Evolutionary conservation across 805 yeast species (phyloP), one percentile per base, ranked within the genome.

Genomic region (Schwanniomyces vanrijiae): DNA sequence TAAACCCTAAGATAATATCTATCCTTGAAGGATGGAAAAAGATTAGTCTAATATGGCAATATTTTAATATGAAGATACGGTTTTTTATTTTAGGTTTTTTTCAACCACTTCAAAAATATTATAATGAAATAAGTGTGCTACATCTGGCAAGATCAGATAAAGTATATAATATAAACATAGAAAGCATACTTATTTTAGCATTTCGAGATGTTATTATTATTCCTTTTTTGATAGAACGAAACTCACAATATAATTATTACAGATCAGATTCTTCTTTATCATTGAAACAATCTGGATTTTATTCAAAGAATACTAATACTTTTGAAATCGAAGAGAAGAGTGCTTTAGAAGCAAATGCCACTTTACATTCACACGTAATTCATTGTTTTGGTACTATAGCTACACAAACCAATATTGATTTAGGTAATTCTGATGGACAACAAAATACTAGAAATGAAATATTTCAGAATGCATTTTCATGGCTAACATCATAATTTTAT

Each of bases 151-250:
- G 13, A 6, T 38, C 29, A 7, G 44, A 38, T 13, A 24, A 29
- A 20, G 22, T 18, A 6, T 18, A 42, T 5, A 51, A 49, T 10
- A 55, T 66, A 9, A 64, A 65, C 6, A 55, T 68, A 8, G 72
- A 68, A 43, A 56, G 47, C 20, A 49, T 60, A 3, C 44, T 68
- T 9, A 42, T 68, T 14, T 44, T 56, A 22, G 58, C 69, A 7
- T 68, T 65, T 43, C 55, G 68, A 33, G 66, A 66, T 34, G 52
- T 56, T 8, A 49, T 68, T 14, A 40, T 68, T 2, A 35, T 52
- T 2, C 71, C 73, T 2, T 51, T 57, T 25, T 49, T 67, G 9
- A 42, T 55, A 9, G 54, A 54, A 21, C 44, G 68, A 29, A 49
- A 47, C n/a, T 19, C 34, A 5, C 21, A 37, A 37, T 4, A 13